Conservation (phyloP, 2,329 filamentous ascomycete genomes). For the Paraphaeosphaeria sporulosa region DNA sequence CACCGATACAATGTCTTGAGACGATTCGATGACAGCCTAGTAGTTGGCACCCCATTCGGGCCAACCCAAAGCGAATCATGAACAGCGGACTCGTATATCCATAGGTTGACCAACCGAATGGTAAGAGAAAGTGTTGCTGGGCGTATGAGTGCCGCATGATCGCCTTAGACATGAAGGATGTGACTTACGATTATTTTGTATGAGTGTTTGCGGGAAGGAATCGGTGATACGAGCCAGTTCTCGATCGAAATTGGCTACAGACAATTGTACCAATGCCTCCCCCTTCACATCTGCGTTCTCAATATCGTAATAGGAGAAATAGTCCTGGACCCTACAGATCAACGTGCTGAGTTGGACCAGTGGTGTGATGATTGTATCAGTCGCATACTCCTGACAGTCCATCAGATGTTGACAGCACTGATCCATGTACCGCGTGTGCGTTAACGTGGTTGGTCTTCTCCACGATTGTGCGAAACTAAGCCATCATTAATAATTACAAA, state of each 20-base stretch:
- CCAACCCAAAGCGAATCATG: conserved; percentile 27
- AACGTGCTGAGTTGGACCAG: conserved; percentile 28
- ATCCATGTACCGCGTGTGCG: conserved; percentile 26
- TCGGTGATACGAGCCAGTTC: conserved; percentile 26
- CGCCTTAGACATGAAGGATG: not conserved
- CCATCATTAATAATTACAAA: not conserved
- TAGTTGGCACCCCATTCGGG: not conserved
- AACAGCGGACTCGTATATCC: conserved; percentile 32
- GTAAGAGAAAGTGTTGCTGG: conserved; percentile 17
- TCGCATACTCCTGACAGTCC: conserved; percentile 19
- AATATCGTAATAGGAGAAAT: conserved; percentile 34
- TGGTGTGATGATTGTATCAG: conserved; percentile 29
- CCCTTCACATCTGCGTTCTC: conserved; percentile 28
- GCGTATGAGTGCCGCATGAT: not conserved
- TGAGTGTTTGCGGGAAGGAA: conserved; percentile 3
- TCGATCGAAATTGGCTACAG: conserved; percentile 22
- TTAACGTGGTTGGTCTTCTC: conserved; percentile 27
- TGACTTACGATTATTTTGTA: conserved; percentile 20
- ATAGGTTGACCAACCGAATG: conserved; percentile 22
- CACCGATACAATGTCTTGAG: conserved; percentile 19
- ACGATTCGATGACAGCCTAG: conserved; percentile 14
- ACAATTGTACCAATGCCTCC: conserved; percentile 27
- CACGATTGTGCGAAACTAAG: conserved; percentile 29
- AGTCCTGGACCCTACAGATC: conserved; percentile 26
- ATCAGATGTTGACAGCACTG: conserved; percentile 23